Evolutionary conservation across 2,329 filamentous ascomycete species (phyloP), one percentile per base, ranked within the genome.

Genomic region (Diaporthe sp.): DNA sequence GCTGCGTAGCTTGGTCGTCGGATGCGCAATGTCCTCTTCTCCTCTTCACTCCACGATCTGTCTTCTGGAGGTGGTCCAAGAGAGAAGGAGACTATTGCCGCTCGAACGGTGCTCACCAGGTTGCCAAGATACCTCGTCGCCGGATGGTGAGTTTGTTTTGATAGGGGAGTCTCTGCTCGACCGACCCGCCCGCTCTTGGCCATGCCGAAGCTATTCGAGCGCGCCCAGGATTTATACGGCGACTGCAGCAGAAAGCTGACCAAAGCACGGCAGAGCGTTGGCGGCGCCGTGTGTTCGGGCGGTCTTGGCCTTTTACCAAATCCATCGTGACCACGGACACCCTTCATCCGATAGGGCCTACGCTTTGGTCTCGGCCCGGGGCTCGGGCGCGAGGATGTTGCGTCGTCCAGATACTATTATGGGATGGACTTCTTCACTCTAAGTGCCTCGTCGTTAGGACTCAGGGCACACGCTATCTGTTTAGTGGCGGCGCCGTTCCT

Each of bases 361-460:
- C 65, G 46, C 46, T 53, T 68, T 68, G 46, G 44, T 28, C 65
- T 68, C 65, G 65, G 65, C 62, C 31, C 46, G 22, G 31, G 65
- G 65, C 65, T 68, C 46, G 19, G 62, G 44, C 44, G 44, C 44
- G 31, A 25, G 44, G 12, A 34, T 51, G 65, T 39, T 53, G 46
- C 22, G 65, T 53, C 46, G 39, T 68, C 22, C 46, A 39, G 31
- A 68, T 12, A 53, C 46, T 68, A 68, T 68, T 39, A 42, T 53
- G 49, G 34, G 65, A 68, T n/a, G 65, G 34, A n/a, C 34, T 28
- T n/a, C 49, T 53, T 51, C n/a, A 12, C 46, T 46, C 25, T 28
- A 22, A 19, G 15, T 39, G 46, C 34, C 22, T 53, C 6, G 31
- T 53, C 46, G 15, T 44, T 42, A 15, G 65, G 34, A 39, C 46